Percentiles rank a stretch among this genome's conserved stretches.
Evolutionary conservation across 1,284 basidiomycete species (phyloP).

Genomic region (Ceratobasidium sp.): DNA sequence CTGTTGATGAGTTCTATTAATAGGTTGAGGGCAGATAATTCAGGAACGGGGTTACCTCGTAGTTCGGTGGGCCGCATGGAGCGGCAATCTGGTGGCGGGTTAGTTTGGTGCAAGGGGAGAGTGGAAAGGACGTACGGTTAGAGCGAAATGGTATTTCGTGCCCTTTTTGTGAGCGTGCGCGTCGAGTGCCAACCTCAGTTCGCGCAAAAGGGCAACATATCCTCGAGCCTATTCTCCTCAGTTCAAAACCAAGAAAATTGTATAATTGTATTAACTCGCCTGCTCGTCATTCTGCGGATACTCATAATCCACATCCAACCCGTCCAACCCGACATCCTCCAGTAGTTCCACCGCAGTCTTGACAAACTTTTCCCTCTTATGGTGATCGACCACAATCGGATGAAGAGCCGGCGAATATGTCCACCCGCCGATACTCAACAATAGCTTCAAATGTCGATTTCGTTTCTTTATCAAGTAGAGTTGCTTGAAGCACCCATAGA

Average conservation of each 20-base stretch:
- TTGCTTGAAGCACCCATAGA: constrained; percentile 96
- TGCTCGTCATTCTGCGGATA: constrained; percentile 81
- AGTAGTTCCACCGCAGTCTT: constrained; percentile 81
- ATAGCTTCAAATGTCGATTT: constrained; percentile 85
- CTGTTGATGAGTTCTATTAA: constrained; percentile 27
- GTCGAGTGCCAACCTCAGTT: constrained; percentile 79
- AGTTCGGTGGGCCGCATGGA: constrained; percentile 92
- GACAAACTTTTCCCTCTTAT: constrained; percentile 81
- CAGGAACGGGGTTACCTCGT: constrained; percentile 60
- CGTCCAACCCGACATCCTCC: constrained; percentile 83
- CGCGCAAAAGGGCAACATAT: constrained; percentile 78
- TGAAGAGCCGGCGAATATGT: constrained; percentile 87
- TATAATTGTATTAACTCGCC: constrained; percentile 20
- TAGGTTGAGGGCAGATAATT: background rate
- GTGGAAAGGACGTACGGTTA: constrained; percentile 71
- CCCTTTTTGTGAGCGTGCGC: constrained; percentile 72
- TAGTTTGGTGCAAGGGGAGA: background rate
- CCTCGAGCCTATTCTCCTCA: constrained; percentile 66
- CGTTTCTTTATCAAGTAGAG: constrained; percentile 91
- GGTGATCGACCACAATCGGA: constrained; percentile 76
- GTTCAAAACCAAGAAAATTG: background rate
- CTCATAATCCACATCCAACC: constrained; percentile 87
- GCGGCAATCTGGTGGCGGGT: constrained; percentile 78
- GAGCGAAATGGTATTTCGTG: constrained; percentile 73
- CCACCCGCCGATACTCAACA: constrained; percentile 93